Evolutionary conservation across 768 basidiomycete species (phyloP), one percentile per base, ranked within the genome.

Genomic region (Coprinopsis marcescibilis): DNA sequence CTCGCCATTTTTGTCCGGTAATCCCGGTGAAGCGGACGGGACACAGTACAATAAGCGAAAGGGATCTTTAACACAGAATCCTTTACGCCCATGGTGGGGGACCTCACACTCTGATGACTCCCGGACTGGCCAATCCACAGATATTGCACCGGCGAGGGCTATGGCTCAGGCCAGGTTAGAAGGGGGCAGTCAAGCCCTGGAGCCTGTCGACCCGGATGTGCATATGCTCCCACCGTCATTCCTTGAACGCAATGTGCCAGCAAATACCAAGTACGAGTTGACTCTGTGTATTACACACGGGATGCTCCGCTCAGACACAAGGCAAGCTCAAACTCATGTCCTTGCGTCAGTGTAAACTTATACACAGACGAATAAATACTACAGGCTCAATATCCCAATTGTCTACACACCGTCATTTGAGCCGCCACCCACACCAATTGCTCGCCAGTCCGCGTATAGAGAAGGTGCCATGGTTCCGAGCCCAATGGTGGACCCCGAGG

Each of bases 241-340:
- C 34, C 8, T 23, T 5, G 32, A 35, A n/a, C 45, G 45, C 8
- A 35, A 17, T 4, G 34, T 37, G 34, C 15, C 17, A 8, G 34
- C 45, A 12, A 46, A 37, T 24, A 34, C 23, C 6, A 8, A 37
- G 27, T 46, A 46, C 19, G 45, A 24, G 21, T 20, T 46, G 17
- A 17, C 33, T 7, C 29, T 46, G 13, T 17, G 12, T n/a, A 27
- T 46, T 4, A 23, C 33, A 4, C 45, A 46, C 17, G 45, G 45
- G 3, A 10, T 7, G 35, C 35, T 36, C 15, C 35, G 35, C 6
- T 11, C 12, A 6, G 35, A 36, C 19, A 36, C 12, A 11, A 36
- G 19, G 35, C 19, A 17, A 19, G 35, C n/a, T 36, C 8, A n/a
- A 8, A 32, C n/a, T 32, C 8, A 8, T 32, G 29, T 32, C 29